These are phyloP conservation scores for Dalbergia cochinchinensis DNA, from an alignment of 306 rosid species.

Conservation along the genomic window DNA sequence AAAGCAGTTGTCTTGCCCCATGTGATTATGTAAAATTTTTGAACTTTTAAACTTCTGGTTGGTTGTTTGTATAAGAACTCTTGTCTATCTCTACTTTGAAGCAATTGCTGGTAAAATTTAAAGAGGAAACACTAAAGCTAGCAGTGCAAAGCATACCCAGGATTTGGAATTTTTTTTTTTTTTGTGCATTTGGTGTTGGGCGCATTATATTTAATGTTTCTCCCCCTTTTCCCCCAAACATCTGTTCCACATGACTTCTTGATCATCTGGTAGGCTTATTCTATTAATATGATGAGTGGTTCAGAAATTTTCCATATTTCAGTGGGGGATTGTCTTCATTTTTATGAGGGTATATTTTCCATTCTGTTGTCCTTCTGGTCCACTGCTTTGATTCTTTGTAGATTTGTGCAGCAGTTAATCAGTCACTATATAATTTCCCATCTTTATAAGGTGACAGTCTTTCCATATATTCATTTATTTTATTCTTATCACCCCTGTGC, in stretches of 20 bases:
- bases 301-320: not conserved
- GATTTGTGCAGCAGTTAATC: conserved; percentile 26
- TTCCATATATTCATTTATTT: not conserved
- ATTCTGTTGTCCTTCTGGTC: conserved; percentile 6
- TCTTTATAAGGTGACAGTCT: conserved; percentile 25
- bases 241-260: not conserved
- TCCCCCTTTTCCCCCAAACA: not conserved
- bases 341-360: conserved; percentile 11
- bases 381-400: conserved; percentile 1
- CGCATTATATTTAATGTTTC: not conserved
- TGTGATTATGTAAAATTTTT: conserved; percentile 24
- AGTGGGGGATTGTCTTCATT: not conserved
- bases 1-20: conserved; percentile 10
- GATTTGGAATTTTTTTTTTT: not conserved
- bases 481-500: conserved; percentile 6
- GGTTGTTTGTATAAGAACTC: conserved; percentile 19
- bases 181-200: conserved; percentile 11
- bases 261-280: not conserved
- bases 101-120: conserved; percentile 17
- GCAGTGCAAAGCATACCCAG: not conserved
- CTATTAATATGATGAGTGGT: conserved; percentile 15
- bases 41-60: conserved; percentile 15
- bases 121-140: not conserved
- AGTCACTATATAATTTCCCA: not conserved
- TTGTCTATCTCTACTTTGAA: not conserved